These are phyloP conservation scores for Carex kokanica DNA, from an alignment of 176 grass and related monocot genomes.

Conservation along the genomic window DNA sequence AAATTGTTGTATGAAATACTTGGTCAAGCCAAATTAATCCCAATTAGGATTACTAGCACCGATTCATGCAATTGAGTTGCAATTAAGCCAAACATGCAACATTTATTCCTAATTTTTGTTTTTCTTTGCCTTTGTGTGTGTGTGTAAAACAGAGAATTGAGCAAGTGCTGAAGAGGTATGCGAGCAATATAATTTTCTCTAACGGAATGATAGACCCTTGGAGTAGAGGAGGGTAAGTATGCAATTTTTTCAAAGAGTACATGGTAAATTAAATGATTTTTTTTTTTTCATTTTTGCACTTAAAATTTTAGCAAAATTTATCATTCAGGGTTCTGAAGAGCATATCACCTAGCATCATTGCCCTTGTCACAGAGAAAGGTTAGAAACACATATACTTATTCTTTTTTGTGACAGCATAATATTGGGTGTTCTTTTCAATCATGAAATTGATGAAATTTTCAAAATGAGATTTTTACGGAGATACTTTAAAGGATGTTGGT, in stretches of 20 bases:
- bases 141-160: slow-evolving; percentile 63
- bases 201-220: slow-evolving; percentile 95
- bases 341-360: slow-evolving; percentile 81
- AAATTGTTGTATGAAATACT: neutral
- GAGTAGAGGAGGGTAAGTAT: slow-evolving; percentile 79
- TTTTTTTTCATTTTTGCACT: slow-evolving; percentile 3
- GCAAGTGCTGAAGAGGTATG: slow-evolving; percentile 68
- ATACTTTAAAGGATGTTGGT: neutral
- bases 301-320: neutral
- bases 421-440: neutral
- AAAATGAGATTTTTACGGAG: neutral
- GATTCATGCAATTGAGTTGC: neutral
- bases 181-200: slow-evolving; percentile 96
- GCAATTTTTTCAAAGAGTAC: neutral
- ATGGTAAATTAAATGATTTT: neutral
- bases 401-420: neutral
- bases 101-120: neutral
- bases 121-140: neutral
- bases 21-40: neutral
- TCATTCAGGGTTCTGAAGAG: slow-evolving; percentile 77
- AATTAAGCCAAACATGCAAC: no score
- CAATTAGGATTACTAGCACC: neutral
- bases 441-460: neutral
- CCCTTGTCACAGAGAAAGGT: slow-evolving; percentile 87
- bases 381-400: slow-evolving; percentile 10